Conservation (phyloP, 768 basidiomycete genomes). For the Clathrus columnatus region DNA sequence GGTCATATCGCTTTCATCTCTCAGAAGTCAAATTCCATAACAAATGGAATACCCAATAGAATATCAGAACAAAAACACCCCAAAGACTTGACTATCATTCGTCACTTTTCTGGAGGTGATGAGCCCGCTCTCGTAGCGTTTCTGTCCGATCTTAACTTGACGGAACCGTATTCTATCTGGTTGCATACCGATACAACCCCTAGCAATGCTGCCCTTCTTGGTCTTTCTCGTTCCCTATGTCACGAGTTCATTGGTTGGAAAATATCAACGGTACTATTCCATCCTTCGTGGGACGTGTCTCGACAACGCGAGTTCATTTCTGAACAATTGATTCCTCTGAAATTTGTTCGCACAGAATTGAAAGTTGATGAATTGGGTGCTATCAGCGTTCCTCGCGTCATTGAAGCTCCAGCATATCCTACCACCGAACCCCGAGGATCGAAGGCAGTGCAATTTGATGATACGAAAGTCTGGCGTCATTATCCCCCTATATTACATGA, state of each 20-base stretch:
- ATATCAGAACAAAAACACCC: too few relatives aligned
- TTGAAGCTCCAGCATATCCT: slow-evolving; percentile 6
- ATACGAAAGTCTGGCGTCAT: slow-evolving; percentile 4
- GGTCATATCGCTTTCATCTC: too few relatives aligned
- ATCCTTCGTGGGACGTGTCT: slow-evolving; percentile 5
- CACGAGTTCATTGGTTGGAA: slow-evolving; percentile 10
- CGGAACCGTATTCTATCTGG: background rate
- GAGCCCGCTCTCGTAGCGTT: slow-evolving; percentile 9
- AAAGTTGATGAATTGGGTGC: slow-evolving; percentile 3
- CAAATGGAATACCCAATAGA: too few relatives aligned
- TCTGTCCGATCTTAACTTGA: slow-evolving; percentile 2
- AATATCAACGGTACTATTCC: background rate
- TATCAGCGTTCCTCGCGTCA: slow-evolving; percentile 9
- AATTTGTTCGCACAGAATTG: slow-evolving; percentile 8
- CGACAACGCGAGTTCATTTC: slow-evolving; percentile 1
- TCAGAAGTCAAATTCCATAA: slow-evolving; percentile 3
- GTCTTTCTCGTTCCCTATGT: slow-evolving; percentile 6
- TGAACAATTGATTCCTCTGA: background rate
- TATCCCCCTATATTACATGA: slow-evolving; percentile 5
- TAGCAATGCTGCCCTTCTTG: background rate
- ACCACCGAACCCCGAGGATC: background rate
- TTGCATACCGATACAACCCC: slow-evolving; percentile 3
- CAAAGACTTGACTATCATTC: too few relatives aligned
- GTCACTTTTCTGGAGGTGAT: too few relatives aligned
- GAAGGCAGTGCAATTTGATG: slow-evolving; percentile 4